Evolutionary conservation across 148 eudicot genomes (phyloP).

Genomic region (Persicaria maculosa): DNA sequence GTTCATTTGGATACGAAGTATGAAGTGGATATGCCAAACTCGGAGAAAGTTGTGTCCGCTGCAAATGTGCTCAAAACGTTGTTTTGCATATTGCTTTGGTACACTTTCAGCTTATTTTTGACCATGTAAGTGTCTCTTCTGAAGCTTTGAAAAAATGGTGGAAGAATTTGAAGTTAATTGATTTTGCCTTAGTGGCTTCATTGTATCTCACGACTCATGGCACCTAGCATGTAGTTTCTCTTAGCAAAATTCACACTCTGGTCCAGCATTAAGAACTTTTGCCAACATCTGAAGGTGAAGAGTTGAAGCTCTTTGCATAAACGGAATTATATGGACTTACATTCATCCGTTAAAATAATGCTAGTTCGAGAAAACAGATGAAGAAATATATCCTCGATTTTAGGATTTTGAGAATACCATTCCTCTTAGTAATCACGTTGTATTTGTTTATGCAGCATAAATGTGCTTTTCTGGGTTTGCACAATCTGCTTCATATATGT

Average conservation of each 20-base stretch:
- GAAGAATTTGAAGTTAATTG: no score
- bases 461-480: neutral
- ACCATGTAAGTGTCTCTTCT: conserved; percentile 61
- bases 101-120: conserved; percentile 83
- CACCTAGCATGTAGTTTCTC: neutral
- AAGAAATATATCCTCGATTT: neutral
- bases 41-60: conserved; percentile 33
- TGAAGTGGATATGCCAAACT: conserved; percentile 9
- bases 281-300: neutral
- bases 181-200: neutral
- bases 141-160: neutral
- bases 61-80: conserved; percentile 79
- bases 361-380: neutral
- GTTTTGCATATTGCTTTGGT: conserved; percentile 78
- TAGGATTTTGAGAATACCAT: neutral
- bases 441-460: neutral
- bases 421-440: neutral
- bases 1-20: neutral
- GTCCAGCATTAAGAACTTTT: neutral
- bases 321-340: neutral
- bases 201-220: neutral
- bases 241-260: neutral
- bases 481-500: neutral
- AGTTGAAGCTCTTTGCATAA: neutral
- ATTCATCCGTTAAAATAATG: neutral